These are phyloP conservation scores for Parastagonospora nodorum DNA, from an alignment of 2,329 filamentous ascomycete species.

Conservation along the genomic window DNA sequence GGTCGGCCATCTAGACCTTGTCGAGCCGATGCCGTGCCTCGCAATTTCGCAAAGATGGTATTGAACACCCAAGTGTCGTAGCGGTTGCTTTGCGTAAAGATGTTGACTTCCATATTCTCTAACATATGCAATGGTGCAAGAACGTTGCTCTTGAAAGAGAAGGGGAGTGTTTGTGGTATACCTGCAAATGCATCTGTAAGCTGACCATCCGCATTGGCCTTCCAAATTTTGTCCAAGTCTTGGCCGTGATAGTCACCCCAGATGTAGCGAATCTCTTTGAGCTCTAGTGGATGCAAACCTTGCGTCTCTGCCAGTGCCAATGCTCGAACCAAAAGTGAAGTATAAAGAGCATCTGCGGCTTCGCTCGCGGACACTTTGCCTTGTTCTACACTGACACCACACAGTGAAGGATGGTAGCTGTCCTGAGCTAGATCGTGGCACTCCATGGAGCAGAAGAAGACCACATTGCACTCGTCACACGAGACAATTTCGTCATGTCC, in stretches of 20 bases:
- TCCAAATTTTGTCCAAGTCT: constrained; percentile 28
- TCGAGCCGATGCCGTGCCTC: constrained; percentile 84
- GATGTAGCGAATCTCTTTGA: constrained; percentile 66
- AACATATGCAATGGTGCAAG: constrained; percentile 76
- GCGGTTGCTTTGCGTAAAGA: constrained; percentile 61
- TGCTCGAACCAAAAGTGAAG: constrained; percentile 62
- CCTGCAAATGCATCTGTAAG: constrained; percentile 25
- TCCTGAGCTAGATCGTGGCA: constrained; percentile 62
- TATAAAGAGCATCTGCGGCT: constrained; percentile 65
- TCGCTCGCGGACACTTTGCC: constrained; percentile 60
- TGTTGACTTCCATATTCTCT: constrained; percentile 83
- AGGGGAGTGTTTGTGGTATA: constrained; percentile 68
- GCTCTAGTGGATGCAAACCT: constrained; percentile 61
- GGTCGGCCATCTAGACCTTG: constrained; percentile 74
- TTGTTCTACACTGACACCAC: constrained; percentile 61
- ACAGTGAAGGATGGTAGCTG: constrained; percentile 64
- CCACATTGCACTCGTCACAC: constrained; percentile 62
- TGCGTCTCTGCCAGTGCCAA: constrained; percentile 67
- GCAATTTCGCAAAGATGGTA: constrained; percentile 89
- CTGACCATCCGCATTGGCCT: constrained; percentile 16
- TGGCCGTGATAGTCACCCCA: constrained; percentile 64
- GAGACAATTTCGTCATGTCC: constrained; percentile 41
- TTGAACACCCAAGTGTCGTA: constrained; percentile 87
- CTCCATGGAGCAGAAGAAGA: constrained; percentile 63
- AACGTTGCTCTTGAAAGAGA: constrained; percentile 78